Evolutionary conservation across 345 rosid genomes (phyloP).

Genomic region (Lumnitzera littorea): DNA sequence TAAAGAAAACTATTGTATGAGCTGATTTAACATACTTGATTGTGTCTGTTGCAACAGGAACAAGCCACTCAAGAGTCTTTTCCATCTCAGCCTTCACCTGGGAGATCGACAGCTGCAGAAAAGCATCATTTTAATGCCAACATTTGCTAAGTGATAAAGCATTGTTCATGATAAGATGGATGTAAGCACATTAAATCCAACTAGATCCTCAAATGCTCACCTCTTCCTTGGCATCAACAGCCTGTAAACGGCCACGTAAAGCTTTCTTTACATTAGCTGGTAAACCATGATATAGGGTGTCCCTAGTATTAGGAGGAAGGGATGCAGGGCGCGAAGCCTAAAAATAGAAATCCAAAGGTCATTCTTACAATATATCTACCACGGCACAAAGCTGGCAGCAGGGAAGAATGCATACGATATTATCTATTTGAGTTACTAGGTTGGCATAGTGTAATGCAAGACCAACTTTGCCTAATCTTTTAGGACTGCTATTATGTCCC

Average conservation of each 20-base stretch:
- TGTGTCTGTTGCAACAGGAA: conserved; percentile 71
- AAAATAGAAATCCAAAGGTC: neutral
- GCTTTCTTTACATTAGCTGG: conserved; percentile 59
- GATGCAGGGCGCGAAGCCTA: conserved; percentile 76
- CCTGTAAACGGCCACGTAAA: conserved; percentile 53
- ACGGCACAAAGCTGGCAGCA: neutral
- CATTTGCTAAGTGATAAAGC: neutral
- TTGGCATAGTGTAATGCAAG: conserved; percentile 95
- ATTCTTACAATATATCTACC: neutral
- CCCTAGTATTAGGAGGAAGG: conserved; percentile 77
- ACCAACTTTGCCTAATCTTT: conserved; percentile 67
- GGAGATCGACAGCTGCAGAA: conserved; percentile 56
- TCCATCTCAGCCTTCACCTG: conserved; percentile 91
- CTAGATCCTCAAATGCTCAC: conserved; percentile 23
- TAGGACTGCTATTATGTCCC: conserved; percentile 22
- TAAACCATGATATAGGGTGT: conserved; percentile 63
- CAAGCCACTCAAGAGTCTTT: conserved; percentile 84
- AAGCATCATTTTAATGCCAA: conserved; percentile 1
- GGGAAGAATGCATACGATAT: conserved; percentile 42
- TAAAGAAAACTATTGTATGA: neutral
- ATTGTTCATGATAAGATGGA: neutral
- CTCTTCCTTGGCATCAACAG: conserved; percentile 48
- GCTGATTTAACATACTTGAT: conserved; percentile 48
- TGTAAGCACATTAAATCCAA: neutral
- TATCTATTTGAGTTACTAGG: conserved; percentile 77